Evolutionary conservation across 306 rosid species (phyloP).

Genomic region (Medicago ruthenica): DNA sequence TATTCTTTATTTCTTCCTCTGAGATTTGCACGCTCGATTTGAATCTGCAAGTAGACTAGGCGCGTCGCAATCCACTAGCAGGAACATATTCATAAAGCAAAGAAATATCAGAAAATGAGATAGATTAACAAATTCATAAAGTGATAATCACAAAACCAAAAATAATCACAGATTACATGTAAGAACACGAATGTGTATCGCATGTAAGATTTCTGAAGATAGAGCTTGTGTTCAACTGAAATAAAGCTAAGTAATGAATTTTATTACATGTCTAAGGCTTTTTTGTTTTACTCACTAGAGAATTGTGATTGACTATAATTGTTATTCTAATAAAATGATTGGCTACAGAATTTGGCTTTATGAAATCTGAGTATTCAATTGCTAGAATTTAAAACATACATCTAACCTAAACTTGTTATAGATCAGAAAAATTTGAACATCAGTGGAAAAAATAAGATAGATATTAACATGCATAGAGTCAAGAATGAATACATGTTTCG

Average conservation of each 20-base stretch:
- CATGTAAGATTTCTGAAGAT: too few species aligned
- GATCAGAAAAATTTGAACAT: neutral
- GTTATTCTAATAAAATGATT: too few species aligned
- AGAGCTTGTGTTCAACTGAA: too few species aligned
- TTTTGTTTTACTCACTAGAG: too few species aligned
- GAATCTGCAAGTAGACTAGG: slow-evolving; percentile 38
- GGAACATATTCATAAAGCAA: slow-evolving; percentile 20
- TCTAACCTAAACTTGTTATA: too few species aligned
- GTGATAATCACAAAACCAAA: neutral
- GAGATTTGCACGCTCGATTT: slow-evolving; percentile 46
- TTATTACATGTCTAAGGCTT: neutral
- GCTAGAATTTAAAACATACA: too few species aligned
- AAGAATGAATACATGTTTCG: slow-evolving; percentile 61
- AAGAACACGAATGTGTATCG: neutral
- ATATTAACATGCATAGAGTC: slow-evolving; percentile 1
- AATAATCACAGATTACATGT: neutral
- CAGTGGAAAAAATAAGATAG: neutral
- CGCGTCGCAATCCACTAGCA: slow-evolving; percentile 42
- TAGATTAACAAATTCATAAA: neutral
- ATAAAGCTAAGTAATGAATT: too few species aligned
- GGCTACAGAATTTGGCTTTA: too few species aligned
- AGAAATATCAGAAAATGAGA: neutral
- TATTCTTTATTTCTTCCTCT: slow-evolving; percentile 45
- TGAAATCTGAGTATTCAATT: too few species aligned
- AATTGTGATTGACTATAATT: too few species aligned